Conservation (phyloP, 176 grass and related monocot species). For the Cenchrus purpureus region DNA sequence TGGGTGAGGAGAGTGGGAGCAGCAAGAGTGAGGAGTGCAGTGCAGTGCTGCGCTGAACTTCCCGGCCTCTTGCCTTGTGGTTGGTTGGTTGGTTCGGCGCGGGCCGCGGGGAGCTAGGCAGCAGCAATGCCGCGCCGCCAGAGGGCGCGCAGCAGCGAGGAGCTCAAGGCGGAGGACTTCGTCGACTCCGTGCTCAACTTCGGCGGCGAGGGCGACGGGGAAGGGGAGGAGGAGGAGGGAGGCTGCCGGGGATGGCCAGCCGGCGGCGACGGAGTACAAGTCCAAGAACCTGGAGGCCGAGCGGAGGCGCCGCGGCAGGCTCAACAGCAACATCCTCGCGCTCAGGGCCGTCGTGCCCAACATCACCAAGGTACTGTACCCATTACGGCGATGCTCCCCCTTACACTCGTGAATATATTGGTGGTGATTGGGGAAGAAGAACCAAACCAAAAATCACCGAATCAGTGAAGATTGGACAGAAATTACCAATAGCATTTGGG, state of each 20-base stretch:
- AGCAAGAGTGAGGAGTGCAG: not conserved
- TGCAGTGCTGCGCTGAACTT: conserved; percentile 26
- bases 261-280: conserved; percentile 54
- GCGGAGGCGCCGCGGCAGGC: conserved; percentile 70
- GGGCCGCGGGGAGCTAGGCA: conserved; percentile 2
- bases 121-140: conserved; percentile 49
- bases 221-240: conserved; percentile 42
- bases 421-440: too few relatives aligned
- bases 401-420: too few relatives aligned
- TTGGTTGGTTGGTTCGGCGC: conserved; percentile 26
- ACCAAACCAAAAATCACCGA: too few relatives aligned
- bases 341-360: conserved; percentile 85
- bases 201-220: not conserved
- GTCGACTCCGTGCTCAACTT: conserved; percentile 51
- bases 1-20: not conserved
- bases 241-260: conserved; percentile 32
- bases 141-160: conserved; percentile 43
- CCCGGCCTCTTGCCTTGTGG: not conserved
- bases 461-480: too few relatives aligned
- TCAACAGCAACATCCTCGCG: conserved; percentile 81
- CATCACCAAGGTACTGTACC: conserved; percentile 74
- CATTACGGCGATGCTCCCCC: not conserved
- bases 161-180: conserved; percentile 61
- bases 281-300: conserved; percentile 95
- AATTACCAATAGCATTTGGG: too few relatives aligned